Evolutionary conservation across 208 protist species (phyloP).

Genomic region (Vickermania ingenoplastis): DNA sequence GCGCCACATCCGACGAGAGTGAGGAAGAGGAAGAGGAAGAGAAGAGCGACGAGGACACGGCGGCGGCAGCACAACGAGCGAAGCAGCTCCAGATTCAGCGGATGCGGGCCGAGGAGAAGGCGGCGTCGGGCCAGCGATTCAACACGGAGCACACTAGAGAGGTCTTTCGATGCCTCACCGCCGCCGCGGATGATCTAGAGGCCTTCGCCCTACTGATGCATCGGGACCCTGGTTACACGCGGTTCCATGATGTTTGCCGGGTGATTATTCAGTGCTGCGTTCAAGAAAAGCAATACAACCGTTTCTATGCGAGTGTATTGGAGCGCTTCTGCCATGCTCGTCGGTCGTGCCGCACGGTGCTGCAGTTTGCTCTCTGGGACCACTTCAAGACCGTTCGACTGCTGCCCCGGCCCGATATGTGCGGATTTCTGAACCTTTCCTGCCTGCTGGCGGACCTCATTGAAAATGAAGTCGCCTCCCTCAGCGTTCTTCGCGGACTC

Average conservation of each 20-base stretch:
- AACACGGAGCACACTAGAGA: conserved; percentile 70
- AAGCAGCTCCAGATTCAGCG: conserved; percentile 21
- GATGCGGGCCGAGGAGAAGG: conserved; percentile 53
- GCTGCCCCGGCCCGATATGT: conserved; percentile 34
- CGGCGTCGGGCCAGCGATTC: conserved; percentile 53
- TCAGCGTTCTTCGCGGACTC: conserved; percentile 71
- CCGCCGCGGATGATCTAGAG: conserved; percentile 63
- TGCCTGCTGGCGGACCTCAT: conserved; percentile 45
- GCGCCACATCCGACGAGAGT: conserved; percentile 4
- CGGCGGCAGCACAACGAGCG: conserved; percentile 6
- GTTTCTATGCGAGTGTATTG: conserved; percentile 62
- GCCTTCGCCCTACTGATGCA: conserved; percentile 74
- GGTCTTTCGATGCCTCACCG: conserved; percentile 51
- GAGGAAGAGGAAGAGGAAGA: conserved; percentile 14
- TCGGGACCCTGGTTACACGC: conserved; percentile 52
- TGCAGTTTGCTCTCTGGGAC: conserved; percentile 83
- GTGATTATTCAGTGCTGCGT: conserved; percentile 63
- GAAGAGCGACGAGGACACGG: conserved; percentile 16
- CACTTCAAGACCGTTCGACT: conserved; percentile 69
- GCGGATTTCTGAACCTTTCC: conserved; percentile 62
- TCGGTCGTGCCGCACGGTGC: conserved; percentile 35
- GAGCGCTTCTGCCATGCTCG: conserved; percentile 64
- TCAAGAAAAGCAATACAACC: conserved; percentile 63
- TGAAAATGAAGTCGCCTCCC: conserved; percentile 38
- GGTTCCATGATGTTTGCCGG: conserved; percentile 46